Conservation (phyloP, 306 rosid genomes). For the Potentilla sterilis region DNA sequence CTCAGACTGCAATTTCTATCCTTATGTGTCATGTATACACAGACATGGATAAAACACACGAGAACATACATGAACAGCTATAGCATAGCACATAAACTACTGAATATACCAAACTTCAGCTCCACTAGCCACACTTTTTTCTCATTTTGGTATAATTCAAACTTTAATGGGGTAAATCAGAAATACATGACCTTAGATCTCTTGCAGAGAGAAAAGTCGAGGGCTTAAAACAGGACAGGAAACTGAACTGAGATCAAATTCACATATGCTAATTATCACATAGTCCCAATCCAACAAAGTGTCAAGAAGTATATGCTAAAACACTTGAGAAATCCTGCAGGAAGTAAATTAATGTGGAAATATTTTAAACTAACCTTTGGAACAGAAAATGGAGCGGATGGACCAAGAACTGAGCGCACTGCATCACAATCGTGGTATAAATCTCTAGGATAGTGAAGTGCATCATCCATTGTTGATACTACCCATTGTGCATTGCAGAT, state of each 20-base stretch:
- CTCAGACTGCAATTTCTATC: too few relatives aligned
- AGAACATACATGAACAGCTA: not conserved
- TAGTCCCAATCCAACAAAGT: not conserved
- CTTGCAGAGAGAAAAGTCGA: not conserved
- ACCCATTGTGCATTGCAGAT: slow-evolving; percentile 75
- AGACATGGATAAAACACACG: not conserved
- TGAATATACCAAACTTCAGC: not conserved
- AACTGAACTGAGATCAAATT: not conserved
- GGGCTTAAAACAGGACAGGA: not conserved
- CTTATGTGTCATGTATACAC: too few relatives aligned
- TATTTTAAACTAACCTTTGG: slow-evolving; percentile 68
- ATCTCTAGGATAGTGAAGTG: slow-evolving; percentile 75
- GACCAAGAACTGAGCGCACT: slow-evolving; percentile 65
- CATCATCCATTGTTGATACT: slow-evolving; percentile 60
- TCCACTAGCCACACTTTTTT: not conserved
- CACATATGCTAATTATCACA: not conserved
- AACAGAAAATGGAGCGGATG: slow-evolving; percentile 72
- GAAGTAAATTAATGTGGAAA: not conserved
- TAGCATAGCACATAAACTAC: not conserved
- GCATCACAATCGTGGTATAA: slow-evolving; percentile 68
- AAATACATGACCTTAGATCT: not conserved
- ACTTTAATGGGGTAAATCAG: not conserved
- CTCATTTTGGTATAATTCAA: not conserved
- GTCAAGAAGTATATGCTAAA: not conserved
- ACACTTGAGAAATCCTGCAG: not conserved